Percentiles rank a stretch among this genome's conserved stretches.
Evolutionary conservation across 192 early-diverging fungal genomes (phyloP).

Genomic region (Backusella macrospora): DNA sequence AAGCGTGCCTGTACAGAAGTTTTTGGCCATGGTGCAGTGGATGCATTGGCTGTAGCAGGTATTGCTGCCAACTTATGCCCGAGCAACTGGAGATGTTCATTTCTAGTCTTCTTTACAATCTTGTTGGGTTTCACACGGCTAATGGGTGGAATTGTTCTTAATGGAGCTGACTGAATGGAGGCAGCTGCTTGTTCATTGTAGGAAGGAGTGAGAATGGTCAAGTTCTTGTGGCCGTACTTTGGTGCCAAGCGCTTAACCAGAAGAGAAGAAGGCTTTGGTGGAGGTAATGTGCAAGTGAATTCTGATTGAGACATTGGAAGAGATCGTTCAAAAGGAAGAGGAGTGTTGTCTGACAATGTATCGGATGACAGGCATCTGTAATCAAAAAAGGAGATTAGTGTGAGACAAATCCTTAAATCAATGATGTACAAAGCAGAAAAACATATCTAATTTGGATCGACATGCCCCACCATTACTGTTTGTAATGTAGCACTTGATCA

Average conservation of each 20-base stretch:
- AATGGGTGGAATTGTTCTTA: not conserved
- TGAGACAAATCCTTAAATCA: slow-evolving; percentile 20
- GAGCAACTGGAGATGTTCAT: slow-evolving; percentile 2
- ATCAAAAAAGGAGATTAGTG: slow-evolving; percentile 14
- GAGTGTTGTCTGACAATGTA: not conserved
- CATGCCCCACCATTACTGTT: slow-evolving; percentile 3
- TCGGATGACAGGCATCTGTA: slow-evolving; percentile 19
- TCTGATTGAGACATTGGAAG: slow-evolving; percentile 14
- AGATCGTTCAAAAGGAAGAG: slow-evolving; percentile 5
- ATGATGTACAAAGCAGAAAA: slow-evolving; percentile 22
- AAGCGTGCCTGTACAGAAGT: slow-evolving; percentile 23
- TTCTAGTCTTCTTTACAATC: slow-evolving; percentile 26
- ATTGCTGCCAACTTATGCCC: slow-evolving; percentile 26
- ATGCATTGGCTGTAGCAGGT: slow-evolving; percentile 16
- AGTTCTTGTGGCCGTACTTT: slow-evolving; percentile 43
- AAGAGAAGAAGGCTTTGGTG: slow-evolving; percentile 22
- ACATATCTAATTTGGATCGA: slow-evolving; percentile 19
- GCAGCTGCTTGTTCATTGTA: slow-evolving; percentile 23
- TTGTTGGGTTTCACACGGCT: slow-evolving; percentile 1
- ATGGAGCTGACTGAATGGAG: slow-evolving; percentile 9
- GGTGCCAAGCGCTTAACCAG: slow-evolving; percentile 36
- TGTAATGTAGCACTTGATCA: slow-evolving; percentile 22
- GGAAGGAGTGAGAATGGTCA: slow-evolving; percentile 50
- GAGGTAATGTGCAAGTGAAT: slow-evolving; percentile 3
- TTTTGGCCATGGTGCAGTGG: slow-evolving; percentile 14